Percentiles rank a stretch among this genome's conserved stretches.
Conservation (phyloP, 306 rosid species). For the Acmispon strigosus region DNA sequence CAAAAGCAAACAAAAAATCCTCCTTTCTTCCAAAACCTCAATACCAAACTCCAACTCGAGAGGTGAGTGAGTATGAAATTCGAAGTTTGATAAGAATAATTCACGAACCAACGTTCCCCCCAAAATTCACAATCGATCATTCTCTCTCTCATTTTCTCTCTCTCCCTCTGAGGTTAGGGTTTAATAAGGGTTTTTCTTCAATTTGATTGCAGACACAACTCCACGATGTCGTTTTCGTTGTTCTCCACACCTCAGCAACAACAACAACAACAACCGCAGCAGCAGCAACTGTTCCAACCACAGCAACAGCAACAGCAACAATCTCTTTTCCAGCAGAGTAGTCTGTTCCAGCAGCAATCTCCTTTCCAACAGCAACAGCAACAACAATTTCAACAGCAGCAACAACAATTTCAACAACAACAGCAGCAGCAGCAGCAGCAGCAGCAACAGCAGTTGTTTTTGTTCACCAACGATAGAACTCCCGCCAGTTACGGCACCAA, state of each 20-base stretch:
- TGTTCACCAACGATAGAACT: constrained; percentile 68
- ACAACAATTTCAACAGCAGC: constrained; percentile 33
- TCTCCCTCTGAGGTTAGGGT: constrained; percentile 48
- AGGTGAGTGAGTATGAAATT: background rate
- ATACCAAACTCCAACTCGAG: background rate
- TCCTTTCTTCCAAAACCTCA: background rate
- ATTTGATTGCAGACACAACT: background rate
- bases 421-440: constrained; percentile 31
- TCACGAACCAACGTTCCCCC: background rate
- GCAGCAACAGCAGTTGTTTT: constrained; percentile 35
- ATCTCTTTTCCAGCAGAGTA: constrained; percentile 43
- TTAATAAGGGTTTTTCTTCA: constrained; percentile 31
- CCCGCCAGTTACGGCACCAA: constrained; percentile 82
- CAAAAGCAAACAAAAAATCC: too few species aligned
- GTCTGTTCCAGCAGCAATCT: constrained; percentile 33
- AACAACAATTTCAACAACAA: constrained; percentile 22
- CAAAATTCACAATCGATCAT: background rate
- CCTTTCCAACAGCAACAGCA: constrained; percentile 30
- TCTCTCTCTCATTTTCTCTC: background rate
- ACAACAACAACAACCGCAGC: constrained; percentile 23
- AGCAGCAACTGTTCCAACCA: constrained; percentile 19
- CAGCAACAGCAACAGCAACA: constrained; percentile 42
- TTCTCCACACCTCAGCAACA: constrained; percentile 71
- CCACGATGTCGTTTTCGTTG: constrained; percentile 67
- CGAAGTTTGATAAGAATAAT: background rate